These are phyloP conservation scores for Gymnopus androsaceus DNA, from an alignment of 1,284 basidiomycete species.

Conservation along the genomic window DNA sequence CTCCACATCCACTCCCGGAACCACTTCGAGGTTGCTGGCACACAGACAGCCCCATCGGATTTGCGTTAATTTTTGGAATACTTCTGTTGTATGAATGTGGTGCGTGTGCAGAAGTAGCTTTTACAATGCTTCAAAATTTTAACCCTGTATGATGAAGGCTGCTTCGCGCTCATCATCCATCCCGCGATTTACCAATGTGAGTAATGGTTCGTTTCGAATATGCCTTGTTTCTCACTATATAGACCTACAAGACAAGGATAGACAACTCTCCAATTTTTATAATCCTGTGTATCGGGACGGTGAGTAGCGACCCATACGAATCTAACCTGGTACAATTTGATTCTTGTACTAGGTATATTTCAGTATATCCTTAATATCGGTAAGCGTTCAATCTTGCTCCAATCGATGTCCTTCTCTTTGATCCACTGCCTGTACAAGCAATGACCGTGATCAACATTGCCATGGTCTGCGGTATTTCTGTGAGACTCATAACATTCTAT, in stretches of 20 bases:
- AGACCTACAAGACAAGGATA: background rate
- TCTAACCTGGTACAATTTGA: background rate
- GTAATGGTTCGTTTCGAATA: background rate
- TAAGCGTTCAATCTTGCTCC: background rate
- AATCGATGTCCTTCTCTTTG: background rate
- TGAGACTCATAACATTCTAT: background rate
- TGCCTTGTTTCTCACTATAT: background rate
- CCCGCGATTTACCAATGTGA: background rate
- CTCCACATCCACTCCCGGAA: no score
- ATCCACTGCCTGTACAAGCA: background rate
- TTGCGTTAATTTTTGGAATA: background rate
- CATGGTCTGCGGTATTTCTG: background rate
- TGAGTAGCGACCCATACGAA: background rate
- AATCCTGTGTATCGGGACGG: constrained; percentile 1
- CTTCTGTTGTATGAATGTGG: background rate
- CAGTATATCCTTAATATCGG: background rate
- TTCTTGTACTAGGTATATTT: background rate
- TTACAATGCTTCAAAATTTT: background rate
- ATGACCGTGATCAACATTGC: background rate
- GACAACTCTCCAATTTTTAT: background rate
- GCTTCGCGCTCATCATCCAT: background rate
- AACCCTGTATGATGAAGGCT: background rate
- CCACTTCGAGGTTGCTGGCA: background rate
- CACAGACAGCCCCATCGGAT: background rate
- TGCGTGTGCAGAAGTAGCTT: no score